Base-by-base conservation (phyloP, 106 monocot species). In the Gastrodia elata region DNA sequence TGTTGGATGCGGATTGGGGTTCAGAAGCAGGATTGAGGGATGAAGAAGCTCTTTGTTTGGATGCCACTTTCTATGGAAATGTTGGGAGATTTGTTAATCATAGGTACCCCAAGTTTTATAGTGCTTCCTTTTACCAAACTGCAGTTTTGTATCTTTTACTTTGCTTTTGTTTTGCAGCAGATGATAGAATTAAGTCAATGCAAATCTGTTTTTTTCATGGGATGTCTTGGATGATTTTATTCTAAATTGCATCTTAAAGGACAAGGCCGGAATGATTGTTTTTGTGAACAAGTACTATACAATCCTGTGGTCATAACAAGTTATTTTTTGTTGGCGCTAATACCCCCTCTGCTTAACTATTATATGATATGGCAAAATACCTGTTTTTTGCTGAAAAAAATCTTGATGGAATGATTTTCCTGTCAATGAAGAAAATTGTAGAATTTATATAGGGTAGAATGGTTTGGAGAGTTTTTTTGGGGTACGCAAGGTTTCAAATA, bases 21-120 rank as follows among this genome's bases (percentile, higher is more conserved):
- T 88, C 90, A 26, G 92, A 92, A 82, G 84, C 84, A n/a, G 76
- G 88, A 24, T 39, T 98, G 25, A 93, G 91, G 65, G 97, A 98
- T 80, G 93, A 98, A 74, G 93, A 98, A 65, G 93, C 97, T 7
- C 84, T 98, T 30, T 98, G 97, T 79, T 74, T 98, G 10, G 97
- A 98, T 87, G 93, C 88, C 40, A 91, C 97, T 30, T 90, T 91
- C 73, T 93, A 87, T 82, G 97, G 97, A 28, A 98, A 98, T 79
- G 79, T 93, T 71, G 90, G 82, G 25, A 90, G 97, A 69, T 98
- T 93, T 84, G 80, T 93, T 13, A 98, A 98, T 76, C 93, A 98
- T 40, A 93, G 93, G 97, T 98, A 85, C 58, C n/a, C n/a, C 28
- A 11, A 49, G 26, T 46, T 71, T 16, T 14, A 36, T 16, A 65